phyloP scores from a whole-genome alignment of 441 rosid species.

The Hura crepitans region DNA sequence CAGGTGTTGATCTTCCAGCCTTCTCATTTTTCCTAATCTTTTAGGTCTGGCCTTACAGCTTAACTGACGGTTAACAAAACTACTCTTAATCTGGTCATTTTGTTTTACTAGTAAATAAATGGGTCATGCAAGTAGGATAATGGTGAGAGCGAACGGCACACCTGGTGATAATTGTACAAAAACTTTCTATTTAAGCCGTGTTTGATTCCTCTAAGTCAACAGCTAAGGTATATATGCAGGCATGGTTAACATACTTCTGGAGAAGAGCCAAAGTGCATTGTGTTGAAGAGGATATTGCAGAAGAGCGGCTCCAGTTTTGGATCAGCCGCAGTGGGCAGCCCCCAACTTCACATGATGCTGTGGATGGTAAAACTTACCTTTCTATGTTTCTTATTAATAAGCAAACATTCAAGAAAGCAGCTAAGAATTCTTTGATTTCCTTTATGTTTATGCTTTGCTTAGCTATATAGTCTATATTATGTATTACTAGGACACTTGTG shows the following conservation, averaged over 20 bases:
- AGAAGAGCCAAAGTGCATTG: constrained; percentile 75
- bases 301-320: constrained; percentile 82
- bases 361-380: constrained; percentile 55
- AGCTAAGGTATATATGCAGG: constrained; percentile 37
- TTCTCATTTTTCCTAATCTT: not conserved
- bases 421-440: not conserved
- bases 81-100: not conserved
- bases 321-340: constrained; percentile 57
- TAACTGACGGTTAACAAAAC: not conserved
- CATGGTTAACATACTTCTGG: constrained; percentile 93
- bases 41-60: not conserved
- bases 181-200: not conserved
- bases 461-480: too few relatives aligned
- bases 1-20: not conserved
- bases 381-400: not conserved
- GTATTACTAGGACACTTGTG: too few relatives aligned
- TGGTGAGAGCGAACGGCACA: not conserved
- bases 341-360: constrained; percentile 71
- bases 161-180: not conserved
- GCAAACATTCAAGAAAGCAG: not conserved
- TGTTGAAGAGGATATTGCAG: constrained; percentile 90
- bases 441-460: too few relatives aligned
- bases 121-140: not conserved
- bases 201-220: not conserved
- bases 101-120: not conserved